Percentiles rank a stretch among this genome's conserved stretches.
Evolutionary conservation across 1,284 basidiomycete species (phyloP).

Genomic region (Cryptococcus hybrid): DNA sequence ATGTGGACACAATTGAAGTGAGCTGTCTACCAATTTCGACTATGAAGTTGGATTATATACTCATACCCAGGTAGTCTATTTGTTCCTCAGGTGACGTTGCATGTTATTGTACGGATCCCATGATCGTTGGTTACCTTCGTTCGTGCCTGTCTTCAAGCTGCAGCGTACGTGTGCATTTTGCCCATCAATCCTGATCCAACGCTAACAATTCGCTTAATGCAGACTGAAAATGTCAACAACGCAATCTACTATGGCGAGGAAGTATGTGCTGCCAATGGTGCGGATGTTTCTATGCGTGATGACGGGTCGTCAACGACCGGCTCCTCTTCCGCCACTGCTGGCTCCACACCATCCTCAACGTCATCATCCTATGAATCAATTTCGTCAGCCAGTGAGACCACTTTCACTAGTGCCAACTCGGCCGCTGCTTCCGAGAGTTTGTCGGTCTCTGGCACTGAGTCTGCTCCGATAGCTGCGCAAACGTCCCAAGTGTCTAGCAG

Average conservation of each 20-base stretch:
- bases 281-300: slow-evolving; percentile 2
- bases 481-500: no score
- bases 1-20: slow-evolving; percentile 10
- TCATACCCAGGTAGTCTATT: not conserved
- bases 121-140: slow-evolving; percentile 11
- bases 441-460: not conserved
- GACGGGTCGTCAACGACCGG: not conserved
- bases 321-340: not conserved
- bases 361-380: not conserved
- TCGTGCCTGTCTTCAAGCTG: slow-evolving; percentile 15
- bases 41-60: no score
- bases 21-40: not conserved
- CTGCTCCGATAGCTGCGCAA: no score
- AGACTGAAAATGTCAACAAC: slow-evolving; percentile 12
- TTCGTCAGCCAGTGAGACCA: not conserved
- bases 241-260: slow-evolving; percentile 15
- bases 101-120: slow-evolving; percentile 13
- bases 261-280: slow-evolving; percentile 12
- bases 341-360: not conserved
- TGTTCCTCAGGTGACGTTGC: slow-evolving; percentile 13
- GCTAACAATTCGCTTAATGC: no score
- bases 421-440: not conserved
- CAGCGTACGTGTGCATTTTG: slow-evolving; percentile 4
- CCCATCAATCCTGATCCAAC: not conserved
- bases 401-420: not conserved